phyloP scores from a whole-genome alignment of 164 flowering plant genomes.

The Brasenia schreberi region DNA sequence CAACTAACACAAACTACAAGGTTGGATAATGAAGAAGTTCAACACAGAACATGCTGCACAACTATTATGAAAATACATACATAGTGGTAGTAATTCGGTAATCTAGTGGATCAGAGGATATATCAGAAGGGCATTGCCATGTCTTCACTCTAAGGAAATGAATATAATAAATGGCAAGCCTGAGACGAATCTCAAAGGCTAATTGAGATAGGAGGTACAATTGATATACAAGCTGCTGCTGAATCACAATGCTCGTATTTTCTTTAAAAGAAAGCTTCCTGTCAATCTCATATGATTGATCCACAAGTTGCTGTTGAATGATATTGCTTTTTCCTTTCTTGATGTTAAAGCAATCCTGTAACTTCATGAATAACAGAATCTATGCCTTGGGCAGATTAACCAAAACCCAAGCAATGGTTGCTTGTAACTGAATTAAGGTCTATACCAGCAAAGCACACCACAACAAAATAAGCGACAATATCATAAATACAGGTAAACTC shows the following conservation, averaged over 20 bases:
- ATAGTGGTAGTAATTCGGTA: too few species aligned
- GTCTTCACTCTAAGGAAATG: background rate
- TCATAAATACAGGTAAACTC: background rate
- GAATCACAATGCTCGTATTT: too few species aligned
- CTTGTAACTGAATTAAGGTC: background rate
- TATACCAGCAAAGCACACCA: background rate
- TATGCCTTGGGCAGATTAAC: background rate
- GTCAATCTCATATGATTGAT: background rate
- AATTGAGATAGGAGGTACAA: background rate
- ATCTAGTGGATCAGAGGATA: background rate
- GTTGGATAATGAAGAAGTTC: too few species aligned
- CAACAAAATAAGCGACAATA: background rate
- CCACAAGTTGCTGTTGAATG: background rate
- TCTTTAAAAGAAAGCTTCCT: too few species aligned
- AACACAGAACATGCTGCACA: too few species aligned
- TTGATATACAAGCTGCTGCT: too few species aligned
- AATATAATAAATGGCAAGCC: background rate
- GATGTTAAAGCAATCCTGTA: background rate
- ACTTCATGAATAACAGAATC: background rate
- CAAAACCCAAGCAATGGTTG: background rate
- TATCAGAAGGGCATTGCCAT: background rate
- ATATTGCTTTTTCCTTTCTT: background rate
- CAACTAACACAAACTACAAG: too few species aligned
- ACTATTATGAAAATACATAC: too few species aligned
- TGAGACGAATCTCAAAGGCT: background rate